phyloP scores from a whole-genome alignment of 176 grass and related monocot genomes.

The Raddia distichophylla region DNA sequence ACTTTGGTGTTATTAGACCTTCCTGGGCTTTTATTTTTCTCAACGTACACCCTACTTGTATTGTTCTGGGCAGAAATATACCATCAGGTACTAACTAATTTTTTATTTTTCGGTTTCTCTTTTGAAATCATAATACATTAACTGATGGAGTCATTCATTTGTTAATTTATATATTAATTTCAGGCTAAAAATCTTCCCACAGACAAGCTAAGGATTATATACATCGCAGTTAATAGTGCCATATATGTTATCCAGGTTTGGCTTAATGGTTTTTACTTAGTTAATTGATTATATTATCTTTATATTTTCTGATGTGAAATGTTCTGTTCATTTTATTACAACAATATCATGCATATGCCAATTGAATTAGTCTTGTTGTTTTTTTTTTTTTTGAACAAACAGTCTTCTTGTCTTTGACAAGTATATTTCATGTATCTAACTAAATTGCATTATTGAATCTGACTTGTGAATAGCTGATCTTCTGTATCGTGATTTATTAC shows the following conservation, averaged over 20 bases:
- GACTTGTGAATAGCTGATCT: background rate
- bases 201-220: slow-evolving; percentile 67
- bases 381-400: too few species aligned
- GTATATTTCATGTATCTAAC: slow-evolving; percentile 27
- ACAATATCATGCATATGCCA: background rate
- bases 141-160: slow-evolving; percentile 16
- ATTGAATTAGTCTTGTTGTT: slow-evolving; percentile 9
- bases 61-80: slow-evolving; percentile 99
- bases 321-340: slow-evolving; percentile 16
- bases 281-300: background rate
- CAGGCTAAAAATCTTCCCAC: slow-evolving; percentile 80
- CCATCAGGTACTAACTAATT: slow-evolving; percentile 64
- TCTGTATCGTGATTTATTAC: background rate
- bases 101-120: slow-evolving; percentile 7
- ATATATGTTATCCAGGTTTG: slow-evolving; percentile 87
- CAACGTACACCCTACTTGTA: slow-evolving; percentile 89
- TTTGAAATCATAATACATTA: background rate
- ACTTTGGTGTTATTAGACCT: slow-evolving; percentile 66
- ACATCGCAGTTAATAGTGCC: slow-evolving; percentile 58
- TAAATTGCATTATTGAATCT: slow-evolving; percentile 6
- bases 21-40: slow-evolving; percentile 92
- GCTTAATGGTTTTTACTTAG: slow-evolving; percentile 30
- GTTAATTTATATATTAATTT: slow-evolving; percentile 21
- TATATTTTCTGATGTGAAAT: slow-evolving; percentile 6
- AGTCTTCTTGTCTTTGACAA: background rate